Conservation (phyloP, 129 eudicot species). For the Tagetes erecta region DNA sequence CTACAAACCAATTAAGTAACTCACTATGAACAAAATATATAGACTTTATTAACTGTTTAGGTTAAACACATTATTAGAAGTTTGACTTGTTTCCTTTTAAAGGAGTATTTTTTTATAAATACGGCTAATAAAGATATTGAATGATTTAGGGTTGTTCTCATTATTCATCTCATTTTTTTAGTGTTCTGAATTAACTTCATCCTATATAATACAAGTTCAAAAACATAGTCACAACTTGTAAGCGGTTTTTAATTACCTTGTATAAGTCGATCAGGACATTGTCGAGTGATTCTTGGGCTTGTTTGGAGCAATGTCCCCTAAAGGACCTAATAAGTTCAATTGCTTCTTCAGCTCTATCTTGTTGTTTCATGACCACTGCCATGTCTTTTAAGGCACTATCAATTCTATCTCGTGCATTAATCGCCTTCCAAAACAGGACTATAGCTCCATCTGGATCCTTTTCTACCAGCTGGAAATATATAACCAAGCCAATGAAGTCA, state of each 20-base stretch:
- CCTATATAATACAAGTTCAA: background rate
- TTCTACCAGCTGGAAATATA: conserved; percentile 55
- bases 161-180: too few relatives aligned
- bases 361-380: conserved; percentile 87
- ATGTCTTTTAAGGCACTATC: conserved; percentile 85
- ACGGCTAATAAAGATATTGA: background rate
- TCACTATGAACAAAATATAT: background rate
- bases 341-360: conserved; percentile 79
- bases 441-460: conserved; percentile 77
- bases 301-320: conserved; percentile 55
- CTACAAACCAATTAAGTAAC: conserved; percentile 40
- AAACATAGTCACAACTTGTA: background rate
- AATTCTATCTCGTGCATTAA: conserved; percentile 71
- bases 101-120: background rate
- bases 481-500: background rate
- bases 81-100: background rate
- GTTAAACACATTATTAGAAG: background rate
- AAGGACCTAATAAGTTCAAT: conserved; percentile 71
- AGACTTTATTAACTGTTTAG: background rate
- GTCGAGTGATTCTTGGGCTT: conserved; percentile 87
- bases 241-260: conserved; percentile 48
- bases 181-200: too few relatives aligned
- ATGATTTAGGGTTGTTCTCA: background rate
- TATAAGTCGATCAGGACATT: conserved; percentile 74
- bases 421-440: conserved; percentile 67